Evolutionary conservation across 352 stramenopile species (phyloP), one percentile per base, ranked within the genome.

Genomic region (Phytophthora chlamydospora): DNA sequence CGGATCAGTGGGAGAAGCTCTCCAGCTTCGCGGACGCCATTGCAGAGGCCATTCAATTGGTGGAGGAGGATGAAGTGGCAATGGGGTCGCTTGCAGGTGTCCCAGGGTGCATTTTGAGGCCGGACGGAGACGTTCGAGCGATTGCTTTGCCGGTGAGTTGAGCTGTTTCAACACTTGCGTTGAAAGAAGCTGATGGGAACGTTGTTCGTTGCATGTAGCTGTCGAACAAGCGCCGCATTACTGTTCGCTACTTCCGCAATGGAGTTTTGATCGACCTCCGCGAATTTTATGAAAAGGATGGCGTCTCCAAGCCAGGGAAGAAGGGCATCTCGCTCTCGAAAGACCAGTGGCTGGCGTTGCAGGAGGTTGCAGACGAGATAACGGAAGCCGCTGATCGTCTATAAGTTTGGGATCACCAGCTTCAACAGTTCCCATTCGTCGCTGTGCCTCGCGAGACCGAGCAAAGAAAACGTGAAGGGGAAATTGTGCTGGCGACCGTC

Each of bases 291-390:
- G 76, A 91, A 14, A 52, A 84, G 52, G 64, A 87, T 17, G 73
- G 74, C 4, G 56, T 76, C 21, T 46, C 60, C 24, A 89, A 86
- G 50, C 85, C 85, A 35, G 80, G 82, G n/a, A 89, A 88, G 42
- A 93, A 94, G 57, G 83, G 83, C 10, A 90, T 94, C 31, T 85
- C 85, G 21, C 68, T 94, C 9, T 89, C 77, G 0, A 87, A 77
- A 43, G 78, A 90, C 9, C 83, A 92, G 46, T 92, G 80, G 80
- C 31, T 47, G 6, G 66, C 64, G 42, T 66, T 94, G 17, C 55
- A 76, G 36, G 48, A 77, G 16, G 31, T 65, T 35, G 52, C 61
- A 43, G 41, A 58, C 3, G 70, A 81, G 2, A 69, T 88, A 21
- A 65, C 63, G 2, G 51, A 80, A 52, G 66, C 75, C n/a, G 44